Percentiles rank a stretch among this genome's conserved stretches.
These are phyloP conservation scores for Grosmannia penicillata DNA, from an alignment of 2,329 filamentous ascomycete species.

Conservation along the genomic window DNA sequence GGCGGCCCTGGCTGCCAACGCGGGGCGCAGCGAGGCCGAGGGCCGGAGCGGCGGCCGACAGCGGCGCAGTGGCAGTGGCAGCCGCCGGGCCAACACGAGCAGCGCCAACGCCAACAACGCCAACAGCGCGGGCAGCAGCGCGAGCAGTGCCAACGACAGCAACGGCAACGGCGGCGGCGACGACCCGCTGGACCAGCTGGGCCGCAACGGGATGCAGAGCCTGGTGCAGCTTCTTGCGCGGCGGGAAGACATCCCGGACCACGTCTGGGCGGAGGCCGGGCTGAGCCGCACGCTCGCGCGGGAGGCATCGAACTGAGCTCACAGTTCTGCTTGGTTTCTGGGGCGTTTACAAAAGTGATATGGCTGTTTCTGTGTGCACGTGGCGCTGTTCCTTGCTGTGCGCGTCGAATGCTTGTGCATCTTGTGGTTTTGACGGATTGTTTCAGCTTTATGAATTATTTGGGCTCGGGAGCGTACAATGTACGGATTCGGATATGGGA, in stretches of 20 bases:
- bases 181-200: conserved; percentile 24
- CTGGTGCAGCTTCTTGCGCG: conserved; percentile 57
- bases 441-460: too few species aligned
- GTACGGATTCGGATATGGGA: too few species aligned
- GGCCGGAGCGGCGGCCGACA: background rate
- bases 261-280: conserved; percentile 65
- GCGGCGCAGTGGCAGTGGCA: background rate
- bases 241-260: conserved; percentile 63
- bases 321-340: too few species aligned
- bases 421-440: too few species aligned
- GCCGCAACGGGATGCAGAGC: conserved; percentile 47
- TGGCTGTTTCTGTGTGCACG: background rate
- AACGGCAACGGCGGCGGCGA: conserved; percentile 9
- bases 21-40: too few species aligned
- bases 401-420: too few species aligned
- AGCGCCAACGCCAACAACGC: background rate
- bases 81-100: background rate
- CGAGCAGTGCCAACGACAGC: background rate
- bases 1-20: too few species aligned
- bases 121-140: background rate
- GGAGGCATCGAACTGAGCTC: background rate
- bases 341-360: background rate
- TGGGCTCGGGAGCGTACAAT: too few species aligned
- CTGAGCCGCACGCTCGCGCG: conserved; percentile 36
- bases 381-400: too few species aligned